Percentiles rank a stretch among this genome's conserved stretches.
These are phyloP conservation scores for Gastrolobium villosum DNA, from an alignment of 306 rosid species.

Conservation along the genomic window DNA sequence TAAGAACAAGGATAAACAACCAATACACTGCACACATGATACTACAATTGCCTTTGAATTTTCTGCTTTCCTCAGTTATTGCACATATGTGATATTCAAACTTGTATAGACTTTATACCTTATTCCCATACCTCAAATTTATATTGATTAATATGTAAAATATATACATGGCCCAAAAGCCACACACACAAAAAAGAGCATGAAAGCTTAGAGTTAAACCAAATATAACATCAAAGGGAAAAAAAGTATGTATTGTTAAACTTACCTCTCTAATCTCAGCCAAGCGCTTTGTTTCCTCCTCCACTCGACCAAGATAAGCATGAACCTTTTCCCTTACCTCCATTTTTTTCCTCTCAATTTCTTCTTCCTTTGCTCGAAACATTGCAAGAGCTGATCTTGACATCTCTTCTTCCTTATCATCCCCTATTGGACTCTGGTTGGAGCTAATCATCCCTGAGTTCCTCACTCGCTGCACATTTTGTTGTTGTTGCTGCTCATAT, in stretches of 20 bases:
- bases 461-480: slow-evolving; percentile 57
- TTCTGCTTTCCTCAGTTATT: slow-evolving; percentile 19
- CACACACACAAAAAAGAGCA: background rate
- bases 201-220: background rate
- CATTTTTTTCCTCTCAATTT: slow-evolving; percentile 85
- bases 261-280: slow-evolving; percentile 94
- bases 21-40: background rate
- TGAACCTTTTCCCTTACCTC: slow-evolving; percentile 90
- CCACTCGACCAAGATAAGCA: slow-evolving; percentile 75
- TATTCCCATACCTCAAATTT: background rate
- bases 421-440: slow-evolving; percentile 68
- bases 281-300: slow-evolving; percentile 79
- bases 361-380: slow-evolving; percentile 89
- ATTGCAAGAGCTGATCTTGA: slow-evolving; percentile 77
- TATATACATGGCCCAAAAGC: background rate
- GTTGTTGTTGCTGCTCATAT: slow-evolving; percentile 61
- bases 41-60: background rate
- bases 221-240: slow-evolving; percentile 19
- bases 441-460: slow-evolving; percentile 63
- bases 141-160: background rate
- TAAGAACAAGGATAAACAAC: background rate
- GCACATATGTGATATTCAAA: background rate
- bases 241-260: slow-evolving; percentile 31
- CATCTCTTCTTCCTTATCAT: slow-evolving; percentile 85
- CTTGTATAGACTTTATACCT: slow-evolving; percentile 1